phyloP scores from a whole-genome alignment of 2,329 filamentous ascomycete species.

The Trichoderma atroviride region DNA sequence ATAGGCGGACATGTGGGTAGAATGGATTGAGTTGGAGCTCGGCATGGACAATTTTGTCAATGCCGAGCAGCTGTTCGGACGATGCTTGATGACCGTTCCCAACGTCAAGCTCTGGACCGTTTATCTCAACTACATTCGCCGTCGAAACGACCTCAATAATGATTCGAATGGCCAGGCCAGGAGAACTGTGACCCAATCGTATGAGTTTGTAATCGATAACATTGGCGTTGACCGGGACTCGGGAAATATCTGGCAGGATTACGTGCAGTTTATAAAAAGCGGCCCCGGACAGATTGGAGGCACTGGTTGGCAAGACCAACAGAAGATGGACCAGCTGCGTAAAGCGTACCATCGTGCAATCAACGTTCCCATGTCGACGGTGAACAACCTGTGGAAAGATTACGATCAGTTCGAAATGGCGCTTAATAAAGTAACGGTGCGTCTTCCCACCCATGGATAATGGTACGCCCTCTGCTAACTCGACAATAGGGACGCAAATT shows the following conservation, averaged over 20 bases:
- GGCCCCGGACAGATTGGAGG: conserved; percentile 86
- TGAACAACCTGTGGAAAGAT: conserved; percentile 91
- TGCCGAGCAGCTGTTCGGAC: conserved; percentile 81
- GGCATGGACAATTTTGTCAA: conserved; percentile 79
- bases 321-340: conserved; percentile 93
- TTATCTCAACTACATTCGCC: conserved; percentile 93
- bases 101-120: conserved; percentile 88
- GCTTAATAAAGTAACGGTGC: conserved; percentile 86
- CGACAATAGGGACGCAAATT: conserved; percentile 80
- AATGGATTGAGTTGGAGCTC: conserved; percentile 87
- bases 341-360: conserved; percentile 93
- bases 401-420: conserved; percentile 96
- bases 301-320: conserved; percentile 90
- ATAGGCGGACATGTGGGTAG: conserved; percentile 89
- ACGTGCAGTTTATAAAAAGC: conserved; percentile 88
- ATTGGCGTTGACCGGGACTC: conserved; percentile 91
- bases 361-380: conserved; percentile 78
- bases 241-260: conserved; percentile 89
- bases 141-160: conserved; percentile 79
- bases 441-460: conserved; percentile 33
- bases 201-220: conserved; percentile 87
- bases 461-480: conserved; percentile 29
- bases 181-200: conserved; percentile 78
- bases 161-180: conserved; percentile 78
- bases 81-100: conserved; percentile 75